phyloP scores from a whole-genome alignment of 2,329 filamentous ascomycete species.

The Phaeosphaeriaceae sp. region DNA sequence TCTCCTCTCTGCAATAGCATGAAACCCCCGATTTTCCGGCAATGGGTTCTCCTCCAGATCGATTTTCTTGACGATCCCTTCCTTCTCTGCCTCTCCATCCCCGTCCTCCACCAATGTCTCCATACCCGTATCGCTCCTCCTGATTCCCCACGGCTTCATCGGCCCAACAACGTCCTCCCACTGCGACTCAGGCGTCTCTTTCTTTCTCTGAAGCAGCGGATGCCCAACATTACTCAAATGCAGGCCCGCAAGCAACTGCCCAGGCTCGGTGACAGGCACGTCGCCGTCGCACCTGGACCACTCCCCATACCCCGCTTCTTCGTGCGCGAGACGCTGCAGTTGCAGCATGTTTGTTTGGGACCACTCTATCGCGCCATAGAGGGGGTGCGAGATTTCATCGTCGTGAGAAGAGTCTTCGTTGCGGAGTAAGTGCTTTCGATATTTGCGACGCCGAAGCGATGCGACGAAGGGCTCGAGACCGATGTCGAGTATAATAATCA shows the following conservation, averaged over 20 bases:
- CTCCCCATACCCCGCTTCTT: constrained; percentile 17
- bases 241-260: background rate
- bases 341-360: constrained; percentile 20
- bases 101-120: constrained; percentile 13
- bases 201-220: constrained; percentile 8
- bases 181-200: background rate
- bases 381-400: constrained; percentile 5
- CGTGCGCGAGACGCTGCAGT: constrained; percentile 30
- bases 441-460: constrained; percentile 8
- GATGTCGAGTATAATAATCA: constrained; percentile 24
- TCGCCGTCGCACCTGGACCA: constrained; percentile 12
- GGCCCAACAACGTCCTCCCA: constrained; percentile 8
- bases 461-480: constrained; percentile 12
- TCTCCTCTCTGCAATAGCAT: background rate
- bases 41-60: background rate
- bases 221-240: constrained; percentile 8
- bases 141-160: constrained; percentile 8
- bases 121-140: constrained; percentile 17
- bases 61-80: background rate
- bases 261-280: constrained; percentile 13
- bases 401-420: constrained; percentile 2
- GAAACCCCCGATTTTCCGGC: background rate
- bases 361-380: constrained; percentile 19
- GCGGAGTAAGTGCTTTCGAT: background rate
- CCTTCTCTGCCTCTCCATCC: background rate